A percentile compares a stretch with the other conserved stretches of the same genome.
These are phyloP conservation scores for Venturia oleaginea DNA, from an alignment of 2,329 filamentous ascomycete genomes.

Conservation along the genomic window DNA sequence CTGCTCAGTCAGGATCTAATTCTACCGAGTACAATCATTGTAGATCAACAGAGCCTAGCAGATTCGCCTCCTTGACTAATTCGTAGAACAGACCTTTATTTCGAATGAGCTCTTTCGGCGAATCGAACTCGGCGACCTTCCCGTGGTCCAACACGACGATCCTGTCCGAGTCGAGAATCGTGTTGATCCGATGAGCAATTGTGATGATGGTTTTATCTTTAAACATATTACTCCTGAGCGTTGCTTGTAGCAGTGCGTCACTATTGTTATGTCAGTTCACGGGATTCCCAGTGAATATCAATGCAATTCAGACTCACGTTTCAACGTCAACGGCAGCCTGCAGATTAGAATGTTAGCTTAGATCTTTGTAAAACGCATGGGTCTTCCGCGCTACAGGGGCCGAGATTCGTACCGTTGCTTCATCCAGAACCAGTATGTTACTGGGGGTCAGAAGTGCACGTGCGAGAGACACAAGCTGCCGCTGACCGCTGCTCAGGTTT, in stretches of 20 bases:
- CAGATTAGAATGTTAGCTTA: slow-evolving; percentile 15
- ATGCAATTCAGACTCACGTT: slow-evolving; percentile 31
- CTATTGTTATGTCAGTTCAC: background rate
- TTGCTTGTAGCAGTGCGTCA: slow-evolving; percentile 55
- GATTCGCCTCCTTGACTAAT: slow-evolving; percentile 81
- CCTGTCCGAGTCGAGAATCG: slow-evolving; percentile 78
- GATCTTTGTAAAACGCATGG: background rate
- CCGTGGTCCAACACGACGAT: slow-evolving; percentile 92
- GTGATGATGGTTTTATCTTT: slow-evolving; percentile 93
- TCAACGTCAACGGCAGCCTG: slow-evolving; percentile 61
- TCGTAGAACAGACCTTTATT: slow-evolving; percentile 76
- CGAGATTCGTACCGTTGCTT: slow-evolving; percentile 65
- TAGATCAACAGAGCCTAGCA: slow-evolving; percentile 40
- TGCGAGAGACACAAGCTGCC: slow-evolving; percentile 87
- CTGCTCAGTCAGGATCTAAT: background rate
- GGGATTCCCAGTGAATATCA: background rate
- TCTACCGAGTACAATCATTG: background rate
- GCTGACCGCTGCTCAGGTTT: slow-evolving; percentile 90
- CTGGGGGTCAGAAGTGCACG: slow-evolving; percentile 89
- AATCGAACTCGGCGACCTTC: slow-evolving; percentile 86
- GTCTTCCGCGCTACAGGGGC: background rate
- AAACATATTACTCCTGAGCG: slow-evolving; percentile 60
- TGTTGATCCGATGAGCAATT: slow-evolving; percentile 96
- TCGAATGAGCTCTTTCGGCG: slow-evolving; percentile 66
- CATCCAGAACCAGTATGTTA: slow-evolving; percentile 94